Base-by-base conservation (phyloP, 129 eudicot species). In the Arctium minus region DNA sequence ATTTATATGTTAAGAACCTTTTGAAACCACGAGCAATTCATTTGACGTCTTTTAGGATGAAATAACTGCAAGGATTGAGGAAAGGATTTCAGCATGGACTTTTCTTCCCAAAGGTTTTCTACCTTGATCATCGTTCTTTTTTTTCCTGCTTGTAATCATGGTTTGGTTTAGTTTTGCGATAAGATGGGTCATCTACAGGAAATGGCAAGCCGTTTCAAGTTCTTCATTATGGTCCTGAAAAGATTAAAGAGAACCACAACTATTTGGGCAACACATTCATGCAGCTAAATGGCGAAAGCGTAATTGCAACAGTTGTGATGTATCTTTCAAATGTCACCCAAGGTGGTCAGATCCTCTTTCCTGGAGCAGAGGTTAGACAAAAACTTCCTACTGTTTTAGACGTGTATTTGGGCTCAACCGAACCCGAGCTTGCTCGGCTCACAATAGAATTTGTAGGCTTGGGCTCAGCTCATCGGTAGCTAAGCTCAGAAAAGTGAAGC, bases 281-380 rank as follows among this genome's bases (percentile, higher is more conserved):
- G 29, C 72, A 13, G 82, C 82, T 62, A 46, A 84, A 35, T 22
- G 86, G 80, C 38, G 85, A 92, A 85, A 89, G 90, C 83, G 64
- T 86, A 81, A 72, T 88, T 80, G 97, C 98, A 80, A 91, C 98
- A 29, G 82, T 95, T 27, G 79, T 95, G n/a, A 80, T 95, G 77
- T 95, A 86, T 91, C 98, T 95, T 70, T 95, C 97, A 75, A 88
- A 92, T 78, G 91, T 86, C 87, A 85, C 89, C 74, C 89, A 83
- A 33, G 98, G 97, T 13, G 98, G 98, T 72, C 92, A 92, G 85
- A 88, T 95, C 82, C 82, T 93, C 86, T 95, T 95, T 81, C 97
- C 98, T 12, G 72, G 80, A 69, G 86, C 93, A 31, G 83, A 88
- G 90, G 98, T 95, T 76, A 87, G 85, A 79, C 74, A 60, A 46